A percentile compares a stretch with the other conserved stretches of the same genome.
Conservation (phyloP, 345 rosid genomes). For the Pistacia integerrima region DNA sequence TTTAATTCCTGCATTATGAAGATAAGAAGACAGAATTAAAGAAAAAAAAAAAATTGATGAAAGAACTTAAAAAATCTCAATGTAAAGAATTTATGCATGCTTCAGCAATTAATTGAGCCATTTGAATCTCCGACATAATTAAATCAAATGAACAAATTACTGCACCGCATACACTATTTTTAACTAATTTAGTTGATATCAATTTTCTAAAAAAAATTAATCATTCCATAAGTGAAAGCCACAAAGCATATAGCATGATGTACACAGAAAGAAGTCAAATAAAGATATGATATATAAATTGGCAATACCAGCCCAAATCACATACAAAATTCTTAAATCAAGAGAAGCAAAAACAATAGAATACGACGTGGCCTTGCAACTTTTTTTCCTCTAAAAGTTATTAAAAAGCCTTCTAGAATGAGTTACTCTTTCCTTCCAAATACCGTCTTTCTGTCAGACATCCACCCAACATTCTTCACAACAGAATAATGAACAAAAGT, state of each 20-base stretch:
- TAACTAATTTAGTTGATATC: background rate
- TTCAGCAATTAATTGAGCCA: background rate
- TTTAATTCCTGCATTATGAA: slow-evolving; percentile 66
- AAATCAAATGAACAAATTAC: background rate
- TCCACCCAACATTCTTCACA: background rate
- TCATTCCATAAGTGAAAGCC: background rate
- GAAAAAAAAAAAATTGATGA: background rate
- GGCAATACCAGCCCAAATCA: background rate
- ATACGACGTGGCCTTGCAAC: background rate
- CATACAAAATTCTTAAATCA: background rate
- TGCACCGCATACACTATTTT: background rate
- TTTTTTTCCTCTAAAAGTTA: background rate
- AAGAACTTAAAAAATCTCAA: background rate
- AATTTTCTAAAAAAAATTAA: background rate
- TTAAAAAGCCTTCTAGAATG: background rate
- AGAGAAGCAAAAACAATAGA: background rate
- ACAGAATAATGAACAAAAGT: background rate
- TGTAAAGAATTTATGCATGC: background rate
- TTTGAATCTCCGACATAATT: background rate
- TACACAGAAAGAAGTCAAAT: background rate
- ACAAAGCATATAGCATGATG: background rate
- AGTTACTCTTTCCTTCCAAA: background rate
- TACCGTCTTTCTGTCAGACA: background rate
- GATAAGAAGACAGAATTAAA: slow-evolving; percentile 16
- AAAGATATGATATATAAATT: background rate